Percentiles rank a stretch among this genome's conserved stretches.
Conservation (phyloP, 768 basidiomycete genomes). For the Neoboletus magnificus region DNA sequence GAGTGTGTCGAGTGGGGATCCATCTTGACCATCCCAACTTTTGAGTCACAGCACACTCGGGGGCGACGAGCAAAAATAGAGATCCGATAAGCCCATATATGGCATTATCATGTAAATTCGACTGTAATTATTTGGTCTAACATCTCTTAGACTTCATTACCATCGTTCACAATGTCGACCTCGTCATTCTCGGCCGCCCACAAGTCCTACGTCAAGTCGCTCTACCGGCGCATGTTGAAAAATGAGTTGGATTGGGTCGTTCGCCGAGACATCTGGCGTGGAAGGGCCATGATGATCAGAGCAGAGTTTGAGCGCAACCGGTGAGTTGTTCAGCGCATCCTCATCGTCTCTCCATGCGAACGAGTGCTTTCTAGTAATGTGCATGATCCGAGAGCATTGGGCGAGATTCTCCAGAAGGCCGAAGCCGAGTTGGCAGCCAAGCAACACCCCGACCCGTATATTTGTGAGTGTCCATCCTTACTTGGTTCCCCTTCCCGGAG, state of each 20-base stretch:
- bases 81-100: slow-evolving; percentile 8
- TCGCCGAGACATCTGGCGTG: slow-evolving; percentile 81
- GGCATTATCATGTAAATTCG: slow-evolving; percentile 15
- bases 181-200: slow-evolving; percentile 71
- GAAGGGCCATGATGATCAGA: slow-evolving; percentile 78
- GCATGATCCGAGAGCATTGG: slow-evolving; percentile 78
- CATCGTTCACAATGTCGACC: slow-evolving; percentile 42
- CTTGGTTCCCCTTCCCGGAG: not conserved
- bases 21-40: slow-evolving; percentile 39
- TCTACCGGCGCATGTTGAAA: slow-evolving; percentile 83
- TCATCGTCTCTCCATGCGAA: not conserved
- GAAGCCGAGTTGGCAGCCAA: slow-evolving; percentile 66
- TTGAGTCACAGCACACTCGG: not conserved
- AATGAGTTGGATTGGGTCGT: slow-evolving; percentile 91
- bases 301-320: slow-evolving; percentile 93
- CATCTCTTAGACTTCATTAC: not conserved
- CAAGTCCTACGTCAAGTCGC: slow-evolving; percentile 83
- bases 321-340: slow-evolving; percentile 39
- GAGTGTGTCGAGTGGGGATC: slow-evolving; percentile 74
- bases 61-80: not conserved
- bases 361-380: slow-evolving; percentile 54
- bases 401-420: slow-evolving; percentile 71
- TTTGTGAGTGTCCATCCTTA: slow-evolving; percentile 56
- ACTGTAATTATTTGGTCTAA: not conserved
- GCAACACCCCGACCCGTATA: slow-evolving; percentile 90